These are phyloP conservation scores for Entoloma clypeatum DNA, from an alignment of 1,284 basidiomycete species.

Conservation along the genomic window DNA sequence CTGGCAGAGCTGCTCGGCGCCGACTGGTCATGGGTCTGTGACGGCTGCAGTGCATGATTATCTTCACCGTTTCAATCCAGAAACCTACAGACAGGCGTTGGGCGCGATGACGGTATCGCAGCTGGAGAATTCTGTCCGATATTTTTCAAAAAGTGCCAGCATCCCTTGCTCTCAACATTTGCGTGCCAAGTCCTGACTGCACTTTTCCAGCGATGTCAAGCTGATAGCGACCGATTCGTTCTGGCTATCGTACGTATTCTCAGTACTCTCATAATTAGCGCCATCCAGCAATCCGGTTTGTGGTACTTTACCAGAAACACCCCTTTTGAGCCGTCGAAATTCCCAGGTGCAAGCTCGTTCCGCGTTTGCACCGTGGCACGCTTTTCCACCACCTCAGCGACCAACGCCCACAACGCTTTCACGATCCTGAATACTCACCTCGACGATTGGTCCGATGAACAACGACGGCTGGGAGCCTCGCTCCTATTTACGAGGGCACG, in stretches of 20 bases:
- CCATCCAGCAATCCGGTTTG: too few relatives aligned
- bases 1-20: conserved; percentile 51
- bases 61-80: neutral
- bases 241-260: conserved; percentile 53
- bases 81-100: conserved; percentile 52
- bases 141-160: conserved; percentile 50
- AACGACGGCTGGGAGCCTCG: conserved; percentile 48
- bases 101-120: conserved; percentile 54
- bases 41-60: neutral
- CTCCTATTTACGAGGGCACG: conserved; percentile 46
- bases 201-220: conserved; percentile 32
- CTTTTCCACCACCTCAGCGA: conserved; percentile 27
- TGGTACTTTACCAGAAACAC: conserved; percentile 32
- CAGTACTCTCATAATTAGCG: too few relatives aligned
- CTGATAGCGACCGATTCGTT: conserved; percentile 47
- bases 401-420: conserved; percentile 25
- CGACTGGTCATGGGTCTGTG: conserved; percentile 47
- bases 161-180: conserved; percentile 11
- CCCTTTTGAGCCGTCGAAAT: conserved; percentile 47
- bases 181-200: neutral
- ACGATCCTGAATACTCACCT: conserved; percentile 51
- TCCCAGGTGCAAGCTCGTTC: conserved; percentile 50
- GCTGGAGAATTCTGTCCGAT: conserved; percentile 64
- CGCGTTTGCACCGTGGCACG: conserved; percentile 48
- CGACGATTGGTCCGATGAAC: conserved; percentile 52